phyloP scores from a whole-genome alignment of 108 stramenopile genomes.

The Stephanodiscus minutulus region DNA sequence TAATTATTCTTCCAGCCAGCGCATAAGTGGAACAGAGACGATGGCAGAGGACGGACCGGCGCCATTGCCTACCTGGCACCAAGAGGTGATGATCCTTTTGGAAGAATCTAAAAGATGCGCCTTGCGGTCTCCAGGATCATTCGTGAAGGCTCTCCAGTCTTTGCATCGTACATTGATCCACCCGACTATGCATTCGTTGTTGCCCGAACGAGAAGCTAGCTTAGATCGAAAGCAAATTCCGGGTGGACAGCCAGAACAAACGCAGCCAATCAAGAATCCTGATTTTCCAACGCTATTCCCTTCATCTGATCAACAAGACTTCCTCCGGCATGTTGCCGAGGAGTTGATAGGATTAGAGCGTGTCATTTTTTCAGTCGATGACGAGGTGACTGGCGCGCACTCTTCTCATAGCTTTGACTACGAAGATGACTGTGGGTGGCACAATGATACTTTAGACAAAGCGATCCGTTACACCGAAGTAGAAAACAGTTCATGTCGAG shows the following conservation, averaged over 20 bases:
- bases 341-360: constrained; percentile 32
- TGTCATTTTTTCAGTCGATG: constrained; percentile 36
- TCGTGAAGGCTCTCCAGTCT: constrained; percentile 10
- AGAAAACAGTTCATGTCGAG: not conserved
- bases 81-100: constrained; percentile 14
- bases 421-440: constrained; percentile 23
- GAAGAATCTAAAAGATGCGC: constrained; percentile 16
- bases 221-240: not conserved
- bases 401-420: constrained; percentile 3
- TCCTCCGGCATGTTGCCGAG: constrained; percentile 18
- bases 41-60: not conserved
- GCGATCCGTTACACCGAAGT: not conserved
- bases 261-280: not conserved
- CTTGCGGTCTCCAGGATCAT: constrained; percentile 13
- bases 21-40: too few relatives aligned
- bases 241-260: not conserved
- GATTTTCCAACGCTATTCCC: not conserved
- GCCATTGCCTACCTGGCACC: not conserved
- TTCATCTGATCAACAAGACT: constrained; percentile 7
- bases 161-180: constrained; percentile 12
- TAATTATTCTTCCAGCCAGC: too few relatives aligned
- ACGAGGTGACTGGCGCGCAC: constrained; percentile 35
- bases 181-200: not conserved
- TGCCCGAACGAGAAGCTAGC: not conserved
- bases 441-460: constrained; percentile 10